These are phyloP conservation scores for Aristolochia fimbriata DNA, from an alignment of 164 flowering plant species.

Conservation along the genomic window DNA sequence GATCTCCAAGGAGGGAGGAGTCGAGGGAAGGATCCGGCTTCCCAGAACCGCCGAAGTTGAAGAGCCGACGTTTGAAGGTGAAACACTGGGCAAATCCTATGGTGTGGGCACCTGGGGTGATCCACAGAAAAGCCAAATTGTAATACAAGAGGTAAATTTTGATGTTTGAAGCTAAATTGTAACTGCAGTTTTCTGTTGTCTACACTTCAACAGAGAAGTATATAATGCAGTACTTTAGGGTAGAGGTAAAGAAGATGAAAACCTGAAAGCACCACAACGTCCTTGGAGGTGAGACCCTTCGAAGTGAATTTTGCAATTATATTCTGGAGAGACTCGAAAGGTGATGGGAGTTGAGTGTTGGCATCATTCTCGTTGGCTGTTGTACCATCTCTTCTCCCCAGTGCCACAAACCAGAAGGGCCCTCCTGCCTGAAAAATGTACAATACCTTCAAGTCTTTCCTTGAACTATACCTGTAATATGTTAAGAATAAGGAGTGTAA, in stretches of 20 bases:
- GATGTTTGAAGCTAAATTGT: neutral
- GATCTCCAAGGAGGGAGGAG: slow-evolving; percentile 26
- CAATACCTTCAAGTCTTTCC: too few species aligned
- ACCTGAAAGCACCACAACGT: slow-evolving; percentile 80
- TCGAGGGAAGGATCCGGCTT: slow-evolving; percentile 56
- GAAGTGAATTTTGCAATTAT: slow-evolving; percentile 54
- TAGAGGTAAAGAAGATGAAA: neutral
- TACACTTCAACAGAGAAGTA: too few species aligned
- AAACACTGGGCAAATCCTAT: slow-evolving; percentile 64
- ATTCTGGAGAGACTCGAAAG: slow-evolving; percentile 43
- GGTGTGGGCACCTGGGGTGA: slow-evolving; percentile 57
- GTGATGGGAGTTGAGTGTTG: slow-evolving; percentile 49
- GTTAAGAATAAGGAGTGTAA: too few species aligned
- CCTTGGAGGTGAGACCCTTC: slow-evolving; percentile 59
- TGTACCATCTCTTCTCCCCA: slow-evolving; percentile 56
- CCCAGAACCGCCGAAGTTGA: slow-evolving; percentile 45
- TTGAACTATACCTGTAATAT: too few species aligned
- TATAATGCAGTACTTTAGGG: too few species aligned
- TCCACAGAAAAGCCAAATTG: too few species aligned
- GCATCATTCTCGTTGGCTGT: slow-evolving; percentile 44
- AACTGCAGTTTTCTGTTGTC: too few species aligned
- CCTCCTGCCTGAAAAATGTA: slow-evolving; percentile 49
- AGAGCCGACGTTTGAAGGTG: slow-evolving; percentile 59
- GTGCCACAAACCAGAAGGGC: slow-evolving; percentile 37
- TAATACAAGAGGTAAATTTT: neutral